phyloP scores from a whole-genome alignment of 2,329 filamentous ascomycete genomes.

The Cucurbitaria berberidis region DNA sequence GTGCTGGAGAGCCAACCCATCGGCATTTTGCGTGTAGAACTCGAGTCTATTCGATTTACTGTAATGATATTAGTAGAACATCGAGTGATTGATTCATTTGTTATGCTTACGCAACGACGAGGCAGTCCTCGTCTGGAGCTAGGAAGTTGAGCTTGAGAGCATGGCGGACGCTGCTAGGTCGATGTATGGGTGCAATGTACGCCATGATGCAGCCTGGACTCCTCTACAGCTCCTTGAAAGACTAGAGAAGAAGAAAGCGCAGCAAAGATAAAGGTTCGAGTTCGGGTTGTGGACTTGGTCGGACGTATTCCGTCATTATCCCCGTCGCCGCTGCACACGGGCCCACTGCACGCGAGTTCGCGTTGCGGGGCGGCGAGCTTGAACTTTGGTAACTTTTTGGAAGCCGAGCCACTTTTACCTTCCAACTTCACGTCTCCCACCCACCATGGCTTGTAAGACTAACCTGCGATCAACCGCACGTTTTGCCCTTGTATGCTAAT shows the following conservation, averaged over 20 bases:
- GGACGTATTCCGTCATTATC: conserved; percentile 43
- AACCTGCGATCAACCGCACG: conserved; percentile 5
- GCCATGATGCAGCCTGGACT: conserved; percentile 67
- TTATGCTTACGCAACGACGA: conserved; percentile 80
- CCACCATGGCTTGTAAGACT: conserved; percentile 37
- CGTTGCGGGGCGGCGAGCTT: conserved; percentile 27
- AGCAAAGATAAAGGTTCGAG: not conserved
- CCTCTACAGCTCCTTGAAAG: conserved; percentile 18
- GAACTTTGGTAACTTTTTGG: conserved; percentile 26
- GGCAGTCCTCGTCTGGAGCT: conserved; percentile 74
- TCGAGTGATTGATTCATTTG: not conserved
- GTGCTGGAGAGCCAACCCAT: conserved; percentile 65
- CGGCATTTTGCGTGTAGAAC: conserved; percentile 73
- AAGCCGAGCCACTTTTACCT: conserved; percentile 10
- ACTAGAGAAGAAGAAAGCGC: not conserved
- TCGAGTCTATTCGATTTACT: conserved; percentile 85
- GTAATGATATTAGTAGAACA: conserved; percentile 16
- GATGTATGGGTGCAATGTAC: conserved; percentile 92
- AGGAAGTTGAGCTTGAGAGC: conserved; percentile 82
- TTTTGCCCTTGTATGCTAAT: conserved; percentile 6
- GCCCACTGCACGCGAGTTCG: conserved; percentile 24
- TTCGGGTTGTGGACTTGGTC: conserved; percentile 15
- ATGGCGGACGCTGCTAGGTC: conserved; percentile 88
- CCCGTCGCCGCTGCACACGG: conserved; percentile 28
- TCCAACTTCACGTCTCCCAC: conserved; percentile 9